Evolutionary conservation across 176 grass and related monocot genomes (phyloP).

Genomic region (Canna indica): DNA sequence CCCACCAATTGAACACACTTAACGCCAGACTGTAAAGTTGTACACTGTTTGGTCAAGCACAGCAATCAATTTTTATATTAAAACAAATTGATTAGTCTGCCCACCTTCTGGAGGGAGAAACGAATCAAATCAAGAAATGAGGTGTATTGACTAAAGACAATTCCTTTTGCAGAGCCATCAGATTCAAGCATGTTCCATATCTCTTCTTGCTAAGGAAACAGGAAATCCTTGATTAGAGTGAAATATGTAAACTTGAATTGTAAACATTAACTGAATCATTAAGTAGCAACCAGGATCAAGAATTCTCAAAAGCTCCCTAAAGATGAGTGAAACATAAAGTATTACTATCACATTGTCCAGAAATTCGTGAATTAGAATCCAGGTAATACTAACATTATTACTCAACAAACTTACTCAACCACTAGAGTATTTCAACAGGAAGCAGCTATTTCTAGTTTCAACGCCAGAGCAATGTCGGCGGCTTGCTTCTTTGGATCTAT

Average conservation of each 20-base stretch:
- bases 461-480: too few relatives aligned
- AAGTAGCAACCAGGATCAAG: background rate
- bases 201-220: constrained; percentile 55
- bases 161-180: constrained; percentile 93
- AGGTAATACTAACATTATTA: background rate
- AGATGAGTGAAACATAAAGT: background rate
- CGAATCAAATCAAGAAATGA: constrained; percentile 91
- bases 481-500: too few relatives aligned
- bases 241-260: background rate
- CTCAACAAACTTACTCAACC: background rate
- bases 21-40: constrained; percentile 58
- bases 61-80: background rate
- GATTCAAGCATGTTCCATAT: constrained; percentile 80
- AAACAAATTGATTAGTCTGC: background rate
- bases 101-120: constrained; percentile 61
- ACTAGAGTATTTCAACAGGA: too few relatives aligned
- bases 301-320: background rate
- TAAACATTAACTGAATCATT: background rate
- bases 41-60: constrained; percentile 15
- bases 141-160: constrained; percentile 94
- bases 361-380: background rate
- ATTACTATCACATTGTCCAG: background rate
- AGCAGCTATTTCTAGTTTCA: too few relatives aligned
- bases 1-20: constrained; percentile 80
- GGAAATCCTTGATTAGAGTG: background rate